phyloP scores from a whole-genome alignment of 2,329 filamentous ascomycete species.

The Alternaria panax region DNA sequence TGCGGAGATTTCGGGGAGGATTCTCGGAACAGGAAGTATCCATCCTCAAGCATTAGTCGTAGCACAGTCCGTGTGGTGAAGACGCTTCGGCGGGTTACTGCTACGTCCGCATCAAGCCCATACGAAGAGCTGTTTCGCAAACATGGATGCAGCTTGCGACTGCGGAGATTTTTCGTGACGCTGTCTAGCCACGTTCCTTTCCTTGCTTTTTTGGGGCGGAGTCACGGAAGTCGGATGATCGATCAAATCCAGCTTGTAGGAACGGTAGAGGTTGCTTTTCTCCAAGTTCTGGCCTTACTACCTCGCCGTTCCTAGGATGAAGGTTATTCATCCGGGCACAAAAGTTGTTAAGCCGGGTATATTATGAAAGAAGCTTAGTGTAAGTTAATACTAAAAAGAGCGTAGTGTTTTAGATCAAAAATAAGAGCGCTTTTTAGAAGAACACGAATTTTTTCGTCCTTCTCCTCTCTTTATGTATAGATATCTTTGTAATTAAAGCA shows the following conservation, averaged over 20 bases:
- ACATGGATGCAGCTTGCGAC: conserved; percentile 1
- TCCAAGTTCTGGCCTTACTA: not conserved
- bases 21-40: conserved; percentile 14
- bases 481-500: no score
- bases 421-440: no score
- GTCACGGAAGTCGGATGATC: not conserved
- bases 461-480: no score
- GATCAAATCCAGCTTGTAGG: not conserved
- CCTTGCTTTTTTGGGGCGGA: conserved; percentile 2
- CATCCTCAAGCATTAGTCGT: conserved; percentile 5
- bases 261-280: conserved; percentile 12
- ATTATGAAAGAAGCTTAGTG: no score
- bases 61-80: conserved; percentile 6
- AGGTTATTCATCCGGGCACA: no score
- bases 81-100: conserved; percentile 4
- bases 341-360: no score
- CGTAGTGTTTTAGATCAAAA: no score
- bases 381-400: no score
- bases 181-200: not conserved
- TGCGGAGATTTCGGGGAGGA: conserved; percentile 4
- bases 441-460: no score
- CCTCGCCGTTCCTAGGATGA: conserved; percentile 1
- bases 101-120: not conserved
- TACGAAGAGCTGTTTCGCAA: not conserved
- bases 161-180: not conserved